Evolutionary conservation across 2,329 filamentous ascomycete species (phyloP).

Genomic region (Alternaria panax): DNA sequence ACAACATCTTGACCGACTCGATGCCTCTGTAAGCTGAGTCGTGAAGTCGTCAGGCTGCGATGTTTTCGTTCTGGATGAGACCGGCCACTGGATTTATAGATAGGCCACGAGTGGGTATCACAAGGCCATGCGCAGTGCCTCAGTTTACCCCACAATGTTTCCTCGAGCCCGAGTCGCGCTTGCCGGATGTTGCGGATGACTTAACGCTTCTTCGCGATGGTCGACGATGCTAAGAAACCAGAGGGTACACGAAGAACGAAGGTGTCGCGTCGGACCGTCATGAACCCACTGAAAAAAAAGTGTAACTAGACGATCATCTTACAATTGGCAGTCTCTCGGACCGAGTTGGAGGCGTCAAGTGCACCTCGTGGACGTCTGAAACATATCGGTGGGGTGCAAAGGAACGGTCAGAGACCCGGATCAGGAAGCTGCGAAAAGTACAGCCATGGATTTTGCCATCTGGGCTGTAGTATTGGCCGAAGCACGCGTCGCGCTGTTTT

Average conservation of each 20-base stretch:
- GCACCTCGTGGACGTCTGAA: slow-evolving; percentile 19
- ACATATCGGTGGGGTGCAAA: slow-evolving; percentile 8
- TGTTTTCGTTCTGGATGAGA: slow-evolving; percentile 4
- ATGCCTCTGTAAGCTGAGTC: not conserved
- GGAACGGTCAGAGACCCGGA: slow-evolving; percentile 11
- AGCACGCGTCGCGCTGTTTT: not conserved
- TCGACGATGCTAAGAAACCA: not conserved
- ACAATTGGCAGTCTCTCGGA: slow-evolving; percentile 15
- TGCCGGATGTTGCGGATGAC: not conserved
- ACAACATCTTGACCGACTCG: slow-evolving; percentile 22
- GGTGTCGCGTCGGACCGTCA: slow-evolving; percentile 13
- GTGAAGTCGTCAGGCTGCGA: slow-evolving; percentile 7
- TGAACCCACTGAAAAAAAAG: slow-evolving; percentile 10
- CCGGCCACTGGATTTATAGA: slow-evolving; percentile 13
- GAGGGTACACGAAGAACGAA: not conserved
- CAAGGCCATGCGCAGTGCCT: not conserved
- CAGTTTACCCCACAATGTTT: slow-evolving; percentile 1
- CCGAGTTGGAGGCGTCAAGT: slow-evolving; percentile 9
- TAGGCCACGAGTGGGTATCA: slow-evolving; percentile 1
- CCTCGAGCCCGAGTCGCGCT: not conserved
- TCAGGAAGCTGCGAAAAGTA: slow-evolving; percentile 15
- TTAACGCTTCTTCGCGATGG: slow-evolving; percentile 6
- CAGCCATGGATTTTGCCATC: not conserved
- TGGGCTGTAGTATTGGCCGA: not conserved
- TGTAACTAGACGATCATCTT: slow-evolving; percentile 4